Evolutionary conservation across 352 stramenopile genomes (phyloP).

Genomic region (Globisporangium polare): DNA sequence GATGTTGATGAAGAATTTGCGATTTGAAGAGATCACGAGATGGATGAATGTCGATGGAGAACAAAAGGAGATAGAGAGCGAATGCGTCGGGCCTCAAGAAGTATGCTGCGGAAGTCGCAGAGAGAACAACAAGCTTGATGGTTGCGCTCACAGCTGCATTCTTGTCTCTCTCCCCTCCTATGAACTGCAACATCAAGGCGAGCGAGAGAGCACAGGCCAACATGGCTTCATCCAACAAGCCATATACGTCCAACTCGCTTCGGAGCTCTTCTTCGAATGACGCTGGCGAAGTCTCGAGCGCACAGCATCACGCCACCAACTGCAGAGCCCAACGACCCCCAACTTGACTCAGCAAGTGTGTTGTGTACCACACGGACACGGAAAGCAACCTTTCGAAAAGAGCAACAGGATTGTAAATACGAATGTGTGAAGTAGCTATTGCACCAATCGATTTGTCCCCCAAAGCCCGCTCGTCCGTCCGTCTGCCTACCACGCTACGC

Average conservation of each 20-base stretch:
- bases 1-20: too few species aligned
- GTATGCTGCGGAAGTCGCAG: too few species aligned
- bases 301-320: not conserved
- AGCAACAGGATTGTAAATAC: not conserved
- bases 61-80: too few species aligned
- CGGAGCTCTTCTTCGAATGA: not conserved
- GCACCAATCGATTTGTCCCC: slow-evolving; percentile 4
- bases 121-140: too few species aligned
- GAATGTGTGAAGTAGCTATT: slow-evolving; percentile 7
- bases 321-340: too few species aligned
- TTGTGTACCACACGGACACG: too few species aligned
- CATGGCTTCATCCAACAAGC: not conserved
- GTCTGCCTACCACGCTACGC: slow-evolving; percentile 4
- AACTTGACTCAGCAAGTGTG: too few species aligned
- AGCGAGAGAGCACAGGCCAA: not conserved
- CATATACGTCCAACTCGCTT: too few species aligned
- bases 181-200: not conserved
- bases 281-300: not conserved
- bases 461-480: not conserved
- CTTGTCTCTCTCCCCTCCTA: not conserved
- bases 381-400: not conserved
- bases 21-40: too few species aligned
- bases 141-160: not conserved
- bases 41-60: too few species aligned
- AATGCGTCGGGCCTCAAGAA: too few species aligned